Evolutionary conservation across 192 early-diverging fungal genomes (phyloP), one percentile per base, ranked within the genome.

Genomic region (Chytriomyces confervae): DNA sequence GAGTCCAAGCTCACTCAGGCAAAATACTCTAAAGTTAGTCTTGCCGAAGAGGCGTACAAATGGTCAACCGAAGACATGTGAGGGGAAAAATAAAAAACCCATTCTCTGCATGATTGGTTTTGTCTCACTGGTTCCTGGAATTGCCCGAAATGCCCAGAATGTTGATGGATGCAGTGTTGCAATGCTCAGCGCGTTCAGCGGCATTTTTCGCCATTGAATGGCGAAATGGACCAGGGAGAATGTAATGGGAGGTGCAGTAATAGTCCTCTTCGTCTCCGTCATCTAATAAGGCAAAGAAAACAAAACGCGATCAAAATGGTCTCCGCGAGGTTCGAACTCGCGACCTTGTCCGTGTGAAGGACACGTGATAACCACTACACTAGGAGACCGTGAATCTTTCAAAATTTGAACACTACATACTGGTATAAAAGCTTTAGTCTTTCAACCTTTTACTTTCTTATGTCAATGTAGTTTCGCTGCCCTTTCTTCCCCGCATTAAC

Each of bases 201-300:
- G 88, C 61, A 84, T 84, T 53, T 95, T 81, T 20, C 94, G 85
- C 91, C 91, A 93, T 75, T 95, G 93, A 1, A 95, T 67, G 5
- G 91, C 86, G 76, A 94, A 93, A 0, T 7, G 71, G 89, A 3
- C 90, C 92, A 9, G 50, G 82, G 69, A 6, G 74, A 76, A 57
- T 84, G 61, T 24, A 5, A 51, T 71, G n/a, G 44, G 74, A 44
- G 79, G 72, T 77, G 70, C 72, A 53, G 44, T 75, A 70, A 27
- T 60, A 49, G 44, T 84, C 69, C 8, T 82, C 79, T 3, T 76
- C 84, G 13, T 46, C 49, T 16, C 62, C 69, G 24, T 27, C 24
- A 27, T 27, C 24, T 27, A 27, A 0, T 0, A 27, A 27, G 24
- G 24, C 0, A 27, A 27, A 27, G 24, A 27, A 27, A 27, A 27